Evolutionary conservation across 768 basidiomycete genomes (phyloP), one percentile per base, ranked within the genome.

Genomic region (Lactarius trivialis): DNA sequence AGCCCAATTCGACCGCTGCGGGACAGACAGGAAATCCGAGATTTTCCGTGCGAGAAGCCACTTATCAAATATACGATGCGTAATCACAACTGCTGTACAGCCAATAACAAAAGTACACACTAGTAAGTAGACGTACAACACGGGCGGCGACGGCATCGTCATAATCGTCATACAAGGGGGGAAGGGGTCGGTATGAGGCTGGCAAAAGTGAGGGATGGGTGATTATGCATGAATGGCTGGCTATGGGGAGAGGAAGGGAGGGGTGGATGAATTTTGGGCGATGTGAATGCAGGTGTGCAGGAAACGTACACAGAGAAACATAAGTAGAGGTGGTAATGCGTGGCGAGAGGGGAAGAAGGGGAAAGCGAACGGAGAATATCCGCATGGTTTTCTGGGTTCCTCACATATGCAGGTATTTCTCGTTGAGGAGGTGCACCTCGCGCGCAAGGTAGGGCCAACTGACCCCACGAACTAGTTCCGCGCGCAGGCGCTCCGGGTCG

Each of bases 381-480:
- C 4, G 26, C 9, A 21, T 7, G 1, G 7, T 26, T 48, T 45
- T 49, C 43, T 39, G 30, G 33, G 26, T 24, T 39, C 41, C 54
- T 60, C 49, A 64, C 7, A 28, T 6, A 57, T 74, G 76, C 65
- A 86, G 70, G 70, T 93, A 94, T 70, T 93, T 91, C 76, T 92
- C 89, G 69, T 94, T 94, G 61, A 93, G 76, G 36, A 84, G 78
- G 69, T 93, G 89, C 57, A 94, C 88, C 76, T 94, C 91, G 71
- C 83, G 85, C 59, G 90, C 86, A 52, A 94, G 80, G 73, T 83
- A 92, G 41, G 90, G 89, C 91, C 91, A 94, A 48, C 81, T 89
- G 71, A 93, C 73, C 65, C 87, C 82, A 70, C 84, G 78, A 61
- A 82, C 79, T 56, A 91, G 76, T 72, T 86, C 89, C 67, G 74